phyloP scores from a whole-genome alignment of 2,329 filamentous ascomycete genomes.

The Chrysoporthe puriensis region DNA sequence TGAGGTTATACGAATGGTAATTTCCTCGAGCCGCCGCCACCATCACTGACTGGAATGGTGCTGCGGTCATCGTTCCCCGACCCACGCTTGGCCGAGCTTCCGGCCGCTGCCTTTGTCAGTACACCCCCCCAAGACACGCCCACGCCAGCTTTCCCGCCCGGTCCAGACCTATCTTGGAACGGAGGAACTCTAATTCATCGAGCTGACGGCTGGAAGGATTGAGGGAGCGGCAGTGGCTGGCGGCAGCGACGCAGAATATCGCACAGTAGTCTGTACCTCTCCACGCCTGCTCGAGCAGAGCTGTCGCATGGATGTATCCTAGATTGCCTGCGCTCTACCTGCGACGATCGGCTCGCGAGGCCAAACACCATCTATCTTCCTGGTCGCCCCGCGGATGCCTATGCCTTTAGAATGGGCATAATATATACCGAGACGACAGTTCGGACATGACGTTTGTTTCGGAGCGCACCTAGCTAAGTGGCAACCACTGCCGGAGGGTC shows the following conservation, averaged over 20 bases:
- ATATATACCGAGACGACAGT: neutral
- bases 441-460: neutral
- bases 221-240: neutral
- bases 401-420: neutral
- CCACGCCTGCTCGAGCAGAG: neutral
- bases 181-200: constrained; percentile 8
- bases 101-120: constrained; percentile 7
- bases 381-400: neutral
- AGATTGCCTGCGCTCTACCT: neutral
- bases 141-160: neutral
- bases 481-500: too few relatives aligned
- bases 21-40: constrained; percentile 7
- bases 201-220: constrained; percentile 14
- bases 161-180: constrained; percentile 4
- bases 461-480: neutral
- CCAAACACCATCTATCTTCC: neutral
- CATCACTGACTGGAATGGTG: constrained; percentile 18
- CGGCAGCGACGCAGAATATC: neutral
- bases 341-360: constrained; percentile 3
- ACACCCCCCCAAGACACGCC: neutral
- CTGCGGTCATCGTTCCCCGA: constrained; percentile 21
- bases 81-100: constrained; percentile 14
- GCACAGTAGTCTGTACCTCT: neutral
- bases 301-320: neutral
- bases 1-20: constrained; percentile 1